A percentile compares a stretch with the other conserved stretches of the same genome.
phyloP scores from a whole-genome alignment of 805 yeast genomes.

The Lipomyces anomalus region DNA sequence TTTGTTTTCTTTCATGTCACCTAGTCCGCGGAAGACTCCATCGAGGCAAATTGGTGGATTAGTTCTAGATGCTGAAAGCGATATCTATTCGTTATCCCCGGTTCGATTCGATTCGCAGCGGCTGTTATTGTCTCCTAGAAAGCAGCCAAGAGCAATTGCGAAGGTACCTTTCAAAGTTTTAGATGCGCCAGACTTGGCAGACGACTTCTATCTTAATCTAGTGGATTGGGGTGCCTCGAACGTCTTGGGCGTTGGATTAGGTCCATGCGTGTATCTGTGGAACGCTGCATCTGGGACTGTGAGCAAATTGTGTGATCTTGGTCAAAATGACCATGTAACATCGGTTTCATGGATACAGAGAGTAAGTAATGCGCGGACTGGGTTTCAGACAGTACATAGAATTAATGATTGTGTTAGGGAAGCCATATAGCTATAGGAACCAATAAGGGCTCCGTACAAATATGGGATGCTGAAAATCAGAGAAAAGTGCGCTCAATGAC shows the following conservation, averaged over 20 bases:
- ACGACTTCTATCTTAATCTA: slow-evolving; percentile 85
- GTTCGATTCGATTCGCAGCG: slow-evolving; percentile 84
- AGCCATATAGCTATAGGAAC: slow-evolving; percentile 94
- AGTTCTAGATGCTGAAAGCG: slow-evolving; percentile 53
- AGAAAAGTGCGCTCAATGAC: slow-evolving; percentile 86
- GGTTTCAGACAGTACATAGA: too few relatives aligned
- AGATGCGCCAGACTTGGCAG: slow-evolving; percentile 93
- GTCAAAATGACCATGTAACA: slow-evolving; percentile 64
- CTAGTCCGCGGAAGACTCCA: slow-evolving; percentile 43
- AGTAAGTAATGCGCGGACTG: background rate
- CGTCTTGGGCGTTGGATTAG: slow-evolving; percentile 82
- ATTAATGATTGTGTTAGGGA: slow-evolving; percentile 40
- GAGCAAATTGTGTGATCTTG: slow-evolving; percentile 69
- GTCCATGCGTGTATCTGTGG: slow-evolving; percentile 84
- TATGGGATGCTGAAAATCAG: slow-evolving; percentile 83
- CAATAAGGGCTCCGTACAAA: slow-evolving; percentile 76
- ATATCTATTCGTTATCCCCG: slow-evolving; percentile 74
- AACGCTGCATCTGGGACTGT: slow-evolving; percentile 82
- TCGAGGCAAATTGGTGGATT: slow-evolving; percentile 29
- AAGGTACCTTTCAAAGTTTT: slow-evolving; percentile 87
- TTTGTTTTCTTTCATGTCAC: slow-evolving; percentile 69
- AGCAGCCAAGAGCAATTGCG: slow-evolving; percentile 68
- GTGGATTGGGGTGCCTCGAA: slow-evolving; percentile 96
- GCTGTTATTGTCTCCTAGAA: slow-evolving; percentile 73
- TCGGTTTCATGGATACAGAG: slow-evolving; percentile 89